phyloP scores from a whole-genome alignment of 2,329 filamentous ascomycete genomes.

The Thielaviopsis punctulata region DNA sequence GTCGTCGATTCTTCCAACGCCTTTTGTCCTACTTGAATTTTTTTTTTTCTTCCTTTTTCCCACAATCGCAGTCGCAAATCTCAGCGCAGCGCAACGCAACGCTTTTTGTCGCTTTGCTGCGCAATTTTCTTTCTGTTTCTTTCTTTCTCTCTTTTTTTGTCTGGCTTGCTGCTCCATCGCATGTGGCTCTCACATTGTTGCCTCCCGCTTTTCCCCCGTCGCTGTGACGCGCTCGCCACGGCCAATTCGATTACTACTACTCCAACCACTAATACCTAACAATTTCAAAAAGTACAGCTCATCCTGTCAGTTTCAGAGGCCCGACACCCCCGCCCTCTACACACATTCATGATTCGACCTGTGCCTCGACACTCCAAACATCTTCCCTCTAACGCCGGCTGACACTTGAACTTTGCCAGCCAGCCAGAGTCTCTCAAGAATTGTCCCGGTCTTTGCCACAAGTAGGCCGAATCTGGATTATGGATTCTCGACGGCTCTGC shows the following conservation, averaged over 20 bases:
- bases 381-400: slow-evolving; percentile 7
- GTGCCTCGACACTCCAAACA: neutral
- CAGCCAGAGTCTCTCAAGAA: slow-evolving; percentile 4
- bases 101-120: neutral
- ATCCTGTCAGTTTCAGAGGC: neutral
- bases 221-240: neutral
- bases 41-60: neutral
- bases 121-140: neutral
- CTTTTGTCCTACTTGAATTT: neutral
- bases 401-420: slow-evolving; percentile 3
- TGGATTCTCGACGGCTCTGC: slow-evolving; percentile 11
- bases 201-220: neutral
- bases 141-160: neutral
- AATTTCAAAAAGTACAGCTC: neutral
- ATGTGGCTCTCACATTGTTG: neutral
- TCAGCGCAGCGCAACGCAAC: neutral
- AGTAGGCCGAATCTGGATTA: slow-evolving; percentile 10
- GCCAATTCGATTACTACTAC: neutral
- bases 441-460: slow-evolving; percentile 5
- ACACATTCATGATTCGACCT: slow-evolving; percentile 6
- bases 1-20: neutral
- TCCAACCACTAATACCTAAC: neutral
- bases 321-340: neutral
- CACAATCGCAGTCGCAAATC: neutral
- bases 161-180: neutral